Percentiles rank a stretch among this genome's conserved stretches.
Evolutionary conservation across 2,329 filamentous ascomycete genomes (phyloP).

Genomic region (Colletotrichum endophyticum): DNA sequence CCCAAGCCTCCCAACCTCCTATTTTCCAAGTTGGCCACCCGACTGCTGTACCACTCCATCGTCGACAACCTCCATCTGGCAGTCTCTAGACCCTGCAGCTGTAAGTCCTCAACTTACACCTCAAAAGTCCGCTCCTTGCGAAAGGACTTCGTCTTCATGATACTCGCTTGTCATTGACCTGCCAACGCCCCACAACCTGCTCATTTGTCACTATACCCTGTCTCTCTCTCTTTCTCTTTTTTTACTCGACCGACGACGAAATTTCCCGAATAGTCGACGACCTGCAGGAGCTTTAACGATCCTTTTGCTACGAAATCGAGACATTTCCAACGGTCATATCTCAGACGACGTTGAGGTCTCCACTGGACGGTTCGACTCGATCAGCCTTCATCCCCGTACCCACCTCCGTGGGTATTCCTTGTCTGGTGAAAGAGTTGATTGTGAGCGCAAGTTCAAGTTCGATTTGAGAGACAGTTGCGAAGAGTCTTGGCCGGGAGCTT

Average conservation of each 20-base stretch:
- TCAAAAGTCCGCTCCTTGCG: neutral
- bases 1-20: slow-evolving; percentile 21
- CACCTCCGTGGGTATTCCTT: slow-evolving; percentile 7
- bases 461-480: neutral
- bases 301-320: neutral
- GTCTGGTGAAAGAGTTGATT: neutral
- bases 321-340: neutral
- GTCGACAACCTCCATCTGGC: neutral
- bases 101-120: neutral
- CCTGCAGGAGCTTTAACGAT: neutral
- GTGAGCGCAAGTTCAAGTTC: neutral
- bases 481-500: neutral
- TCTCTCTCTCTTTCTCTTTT: neutral
- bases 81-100: neutral
- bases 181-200: neutral
- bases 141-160: neutral
- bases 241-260: neutral
- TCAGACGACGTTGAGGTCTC: neutral
- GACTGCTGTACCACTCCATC: slow-evolving; percentile 12
- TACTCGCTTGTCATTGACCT: neutral
- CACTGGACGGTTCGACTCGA: neutral
- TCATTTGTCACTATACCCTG: slow-evolving; percentile 4
- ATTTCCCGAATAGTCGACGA: neutral
- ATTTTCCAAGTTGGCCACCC: slow-evolving; percentile 21
- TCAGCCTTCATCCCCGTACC: slow-evolving; percentile 12